Evolutionary conservation across 371 early-diverging fungal species (phyloP).

Genomic region (Smittium mucronatum): DNA sequence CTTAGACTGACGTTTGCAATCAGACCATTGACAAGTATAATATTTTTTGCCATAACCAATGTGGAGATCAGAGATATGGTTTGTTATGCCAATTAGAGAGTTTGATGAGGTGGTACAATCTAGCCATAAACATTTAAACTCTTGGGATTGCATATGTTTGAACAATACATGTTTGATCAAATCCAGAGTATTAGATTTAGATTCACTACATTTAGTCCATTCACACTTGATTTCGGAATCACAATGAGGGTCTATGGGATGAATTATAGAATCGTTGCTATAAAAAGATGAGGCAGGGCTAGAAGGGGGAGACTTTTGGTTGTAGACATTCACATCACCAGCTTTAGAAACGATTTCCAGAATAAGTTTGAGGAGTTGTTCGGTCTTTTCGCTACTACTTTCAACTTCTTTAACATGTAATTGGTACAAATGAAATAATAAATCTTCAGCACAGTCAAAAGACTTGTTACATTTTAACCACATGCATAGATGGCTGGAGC

Average conservation of each 20-base stretch:
- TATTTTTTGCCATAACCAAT: conserved; percentile 42
- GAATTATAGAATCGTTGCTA: background rate
- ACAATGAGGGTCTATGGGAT: conserved; percentile 5
- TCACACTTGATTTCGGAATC: conserved; percentile 38
- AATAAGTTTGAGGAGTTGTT: background rate
- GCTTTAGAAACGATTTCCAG: conserved; percentile 3
- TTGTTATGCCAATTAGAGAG: conserved; percentile 20
- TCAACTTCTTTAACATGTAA: conserved; percentile 44
- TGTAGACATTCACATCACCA: conserved; percentile 10
- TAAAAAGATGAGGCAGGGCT: background rate
- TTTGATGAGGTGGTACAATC: conserved; percentile 45
- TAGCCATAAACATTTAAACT: conserved; percentile 70
- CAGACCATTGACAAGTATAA: conserved; percentile 72
- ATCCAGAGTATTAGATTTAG: conserved; percentile 40
- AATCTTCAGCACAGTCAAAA: conserved; percentile 55
- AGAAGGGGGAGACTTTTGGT: background rate
- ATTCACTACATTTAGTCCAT: conserved; percentile 60
- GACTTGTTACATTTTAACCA: conserved; percentile 71
- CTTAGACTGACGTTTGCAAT: conserved; percentile 54
- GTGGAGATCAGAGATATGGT: conserved; percentile 24
- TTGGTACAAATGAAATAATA: conserved; percentile 67
- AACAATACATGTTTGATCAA: conserved; percentile 51
- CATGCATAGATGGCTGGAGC: conserved; percentile 36
- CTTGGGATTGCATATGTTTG: conserved; percentile 49
- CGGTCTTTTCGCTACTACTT: background rate